Evolutionary conservation across 495 filamentous ascomycete genomes (phyloP).

Genomic region (Mycothermus thermophilus): DNA sequence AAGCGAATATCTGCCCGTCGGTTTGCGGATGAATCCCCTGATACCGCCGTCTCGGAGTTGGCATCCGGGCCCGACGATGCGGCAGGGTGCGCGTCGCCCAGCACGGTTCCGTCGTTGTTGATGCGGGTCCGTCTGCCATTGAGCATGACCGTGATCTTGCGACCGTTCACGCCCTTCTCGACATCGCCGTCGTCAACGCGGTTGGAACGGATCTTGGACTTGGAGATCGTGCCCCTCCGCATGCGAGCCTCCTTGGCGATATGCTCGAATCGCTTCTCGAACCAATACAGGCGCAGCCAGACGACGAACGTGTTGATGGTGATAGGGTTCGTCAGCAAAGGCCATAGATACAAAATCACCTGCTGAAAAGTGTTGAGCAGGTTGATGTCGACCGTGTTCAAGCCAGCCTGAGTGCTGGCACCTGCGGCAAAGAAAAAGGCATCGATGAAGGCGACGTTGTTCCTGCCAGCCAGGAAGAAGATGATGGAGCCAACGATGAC

Average conservation of each 20-base stretch:
- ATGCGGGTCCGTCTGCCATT: slow-evolving; percentile 30
- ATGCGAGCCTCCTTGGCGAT: slow-evolving; percentile 43
- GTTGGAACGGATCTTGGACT: slow-evolving; percentile 42
- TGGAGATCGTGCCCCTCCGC: slow-evolving; percentile 30
- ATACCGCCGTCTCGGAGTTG: neutral
- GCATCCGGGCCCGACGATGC: no score
- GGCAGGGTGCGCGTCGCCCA: slow-evolving; percentile 10
- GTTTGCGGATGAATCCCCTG: slow-evolving; percentile 18
- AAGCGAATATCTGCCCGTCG: slow-evolving; percentile 42
- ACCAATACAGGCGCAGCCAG: slow-evolving; percentile 90
- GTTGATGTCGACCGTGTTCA: slow-evolving; percentile 81
- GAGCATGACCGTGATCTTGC: slow-evolving; percentile 62
- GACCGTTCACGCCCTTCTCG: slow-evolving; percentile 56
- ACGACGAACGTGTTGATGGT: slow-evolving; percentile 80
- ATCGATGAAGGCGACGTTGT: slow-evolving; percentile 64
- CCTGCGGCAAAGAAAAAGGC: slow-evolving; percentile 75
- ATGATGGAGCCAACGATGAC: slow-evolving; percentile 61
- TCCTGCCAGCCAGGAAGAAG: slow-evolving; percentile 43
- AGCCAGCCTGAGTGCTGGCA: slow-evolving; percentile 73
- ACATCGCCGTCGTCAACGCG: slow-evolving; percentile 36
- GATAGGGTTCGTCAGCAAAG: slow-evolving; percentile 75
- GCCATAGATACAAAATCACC: slow-evolving; percentile 51
- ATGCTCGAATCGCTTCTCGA: slow-evolving; percentile 71
- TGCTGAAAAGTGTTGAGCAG: slow-evolving; percentile 63
- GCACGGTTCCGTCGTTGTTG: slow-evolving; percentile 33